These are phyloP conservation scores for Pichia pseudocactophila DNA, from an alignment of 805 yeast genomes.

Conservation along the genomic window DNA sequence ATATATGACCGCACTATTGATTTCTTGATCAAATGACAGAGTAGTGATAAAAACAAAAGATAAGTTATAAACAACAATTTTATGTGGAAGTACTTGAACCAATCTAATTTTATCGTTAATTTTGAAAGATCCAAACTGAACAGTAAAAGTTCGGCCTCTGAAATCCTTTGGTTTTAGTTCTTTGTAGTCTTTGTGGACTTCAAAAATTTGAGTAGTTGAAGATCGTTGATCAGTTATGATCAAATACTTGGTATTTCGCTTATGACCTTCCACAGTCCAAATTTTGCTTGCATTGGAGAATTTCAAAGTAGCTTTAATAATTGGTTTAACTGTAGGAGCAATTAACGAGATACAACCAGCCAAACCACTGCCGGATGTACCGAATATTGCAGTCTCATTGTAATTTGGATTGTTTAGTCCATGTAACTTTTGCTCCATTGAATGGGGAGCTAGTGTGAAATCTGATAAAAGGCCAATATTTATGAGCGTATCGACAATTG, in stretches of 20 bases:
- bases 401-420: slow-evolving; percentile 63
- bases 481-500: slow-evolving; percentile 42
- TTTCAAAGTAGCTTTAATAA: slow-evolving; percentile 55
- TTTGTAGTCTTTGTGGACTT: slow-evolving; percentile 52
- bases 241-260: slow-evolving; percentile 42
- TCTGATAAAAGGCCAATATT: slow-evolving; percentile 70
- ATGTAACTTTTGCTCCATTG: slow-evolving; percentile 44
- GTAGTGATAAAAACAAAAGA: slow-evolving; percentile 47
- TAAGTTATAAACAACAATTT: slow-evolving; percentile 53
- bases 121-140: slow-evolving; percentile 48
- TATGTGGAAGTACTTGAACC: slow-evolving; percentile 65
- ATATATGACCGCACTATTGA: slow-evolving; percentile 50
- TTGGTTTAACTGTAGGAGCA: slow-evolving; percentile 62
- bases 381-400: slow-evolving; percentile 58
- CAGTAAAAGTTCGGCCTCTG: slow-evolving; percentile 52
- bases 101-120: slow-evolving; percentile 40
- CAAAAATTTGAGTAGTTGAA: slow-evolving; percentile 59
- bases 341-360: slow-evolving; percentile 52
- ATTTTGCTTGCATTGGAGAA: slow-evolving; percentile 65
- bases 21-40: slow-evolving; percentile 48
- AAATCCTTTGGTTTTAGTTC: slow-evolving; percentile 55
- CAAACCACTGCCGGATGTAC: slow-evolving; percentile 55
- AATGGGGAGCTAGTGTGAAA: slow-evolving; percentile 53
- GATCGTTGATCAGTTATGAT: slow-evolving; percentile 63
- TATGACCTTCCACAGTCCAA: slow-evolving; percentile 51